Evolutionary conservation across 2,329 filamentous ascomycete species (phyloP).

Genomic region (Ophiostoma himal-ulmi): DNA sequence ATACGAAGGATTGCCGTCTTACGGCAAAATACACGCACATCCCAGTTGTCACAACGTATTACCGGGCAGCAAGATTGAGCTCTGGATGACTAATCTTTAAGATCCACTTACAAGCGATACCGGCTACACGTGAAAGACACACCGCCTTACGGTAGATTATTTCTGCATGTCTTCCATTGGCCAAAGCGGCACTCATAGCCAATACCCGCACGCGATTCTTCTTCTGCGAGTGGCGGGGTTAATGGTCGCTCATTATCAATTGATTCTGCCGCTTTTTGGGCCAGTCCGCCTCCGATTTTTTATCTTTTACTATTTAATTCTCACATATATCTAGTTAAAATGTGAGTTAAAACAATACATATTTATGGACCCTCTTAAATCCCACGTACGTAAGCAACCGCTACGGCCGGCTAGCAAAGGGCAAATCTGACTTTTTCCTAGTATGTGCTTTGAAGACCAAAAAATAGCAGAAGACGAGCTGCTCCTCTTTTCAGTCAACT

Average conservation of each 20-base stretch:
- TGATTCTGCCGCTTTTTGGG: constrained; percentile 3
- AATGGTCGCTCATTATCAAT: background rate
- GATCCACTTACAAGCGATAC: constrained; percentile 6
- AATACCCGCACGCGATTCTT: background rate
- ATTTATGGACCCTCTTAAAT: background rate
- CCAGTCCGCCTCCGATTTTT: constrained; percentile 2
- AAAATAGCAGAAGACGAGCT: background rate
- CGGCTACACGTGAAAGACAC: background rate
- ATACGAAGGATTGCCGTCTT: background rate
- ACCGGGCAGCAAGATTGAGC: background rate
- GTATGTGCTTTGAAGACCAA: background rate
- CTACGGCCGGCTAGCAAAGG: constrained; percentile 11
- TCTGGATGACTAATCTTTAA: background rate
- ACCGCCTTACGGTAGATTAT: background rate
- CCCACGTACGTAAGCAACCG: background rate
- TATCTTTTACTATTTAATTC: background rate
- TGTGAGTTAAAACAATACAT: background rate
- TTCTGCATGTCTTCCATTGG: background rate
- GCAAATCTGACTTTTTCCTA: constrained; percentile 7
- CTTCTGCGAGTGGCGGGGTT: background rate
- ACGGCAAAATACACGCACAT: background rate
- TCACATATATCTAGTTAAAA: background rate
- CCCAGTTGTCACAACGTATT: background rate
- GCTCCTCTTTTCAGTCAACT: constrained; percentile 10
- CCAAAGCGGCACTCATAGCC: background rate